These are phyloP conservation scores for Phytophthora parvispora DNA, from an alignment of 352 stramenopile genomes.

Conservation along the genomic window DNA sequence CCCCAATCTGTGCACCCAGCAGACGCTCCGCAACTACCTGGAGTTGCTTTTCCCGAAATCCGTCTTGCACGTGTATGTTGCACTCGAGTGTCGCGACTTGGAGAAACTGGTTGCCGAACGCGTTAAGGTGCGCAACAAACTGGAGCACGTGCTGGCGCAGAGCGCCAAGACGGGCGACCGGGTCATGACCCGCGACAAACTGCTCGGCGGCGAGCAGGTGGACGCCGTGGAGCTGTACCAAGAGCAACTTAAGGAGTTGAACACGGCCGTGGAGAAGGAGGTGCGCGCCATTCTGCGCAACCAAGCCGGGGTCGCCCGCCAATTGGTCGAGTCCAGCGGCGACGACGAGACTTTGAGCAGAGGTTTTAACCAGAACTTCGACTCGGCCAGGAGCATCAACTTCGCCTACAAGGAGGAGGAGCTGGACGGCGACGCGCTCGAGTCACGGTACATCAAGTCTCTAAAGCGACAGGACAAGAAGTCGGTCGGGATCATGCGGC, in stretches of 20 bases:
- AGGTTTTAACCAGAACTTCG: conserved; percentile 28
- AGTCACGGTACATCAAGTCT: conserved; percentile 73
- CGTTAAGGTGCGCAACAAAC: conserved; percentile 70
- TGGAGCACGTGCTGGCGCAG: conserved; percentile 74
- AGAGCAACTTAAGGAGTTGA: conserved; percentile 74
- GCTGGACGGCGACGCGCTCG: conserved; percentile 37
- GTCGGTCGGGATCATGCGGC: conserved; percentile 71
- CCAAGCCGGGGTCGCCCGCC: conserved; percentile 63
- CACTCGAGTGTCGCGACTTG: conserved; percentile 77
- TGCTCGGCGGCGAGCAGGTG: conserved; percentile 57
- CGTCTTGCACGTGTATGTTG: conserved; percentile 78
- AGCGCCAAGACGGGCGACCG: conserved; percentile 73
- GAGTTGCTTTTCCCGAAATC: conserved; percentile 78
- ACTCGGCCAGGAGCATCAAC: conserved; percentile 41
- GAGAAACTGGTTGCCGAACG: conserved; percentile 81
- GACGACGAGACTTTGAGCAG: conserved; percentile 34
- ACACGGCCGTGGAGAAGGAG: conserved; percentile 84
- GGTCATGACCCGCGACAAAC: conserved; percentile 48
- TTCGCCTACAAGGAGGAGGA: conserved; percentile 44
- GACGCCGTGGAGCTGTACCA: conserved; percentile 84
- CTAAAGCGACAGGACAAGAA: conserved; percentile 53
- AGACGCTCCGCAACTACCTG: conserved; percentile 84
- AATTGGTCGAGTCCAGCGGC: conserved; percentile 65
- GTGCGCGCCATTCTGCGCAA: conserved; percentile 73
- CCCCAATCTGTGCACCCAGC: conserved; percentile 75